Percentiles rank a stretch among this genome's conserved stretches.
These are phyloP conservation scores for Pichia deserticola DNA, from an alignment of 805 yeast species.

Conservation along the genomic window DNA sequence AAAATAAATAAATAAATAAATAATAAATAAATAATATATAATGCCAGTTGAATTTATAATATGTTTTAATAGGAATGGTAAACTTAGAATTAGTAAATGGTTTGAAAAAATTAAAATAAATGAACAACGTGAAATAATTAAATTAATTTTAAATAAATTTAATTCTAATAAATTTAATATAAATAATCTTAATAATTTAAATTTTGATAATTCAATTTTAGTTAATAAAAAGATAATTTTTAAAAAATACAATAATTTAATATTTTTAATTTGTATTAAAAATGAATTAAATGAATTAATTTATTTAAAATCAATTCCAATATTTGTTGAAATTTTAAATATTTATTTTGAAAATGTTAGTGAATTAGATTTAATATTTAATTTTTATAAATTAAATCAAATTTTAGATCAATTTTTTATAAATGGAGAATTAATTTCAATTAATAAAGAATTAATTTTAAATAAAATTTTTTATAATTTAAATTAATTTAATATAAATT, in stretches of 20 bases:
- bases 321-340: constrained; percentile 84
- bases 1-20: no score
- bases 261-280: constrained; percentile 68
- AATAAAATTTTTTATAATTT: no score
- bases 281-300: constrained; percentile 49
- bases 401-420: constrained; percentile 81
- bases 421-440: constrained; percentile 88
- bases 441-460: constrained; percentile 63
- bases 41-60: constrained; percentile 50
- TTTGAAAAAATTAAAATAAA: constrained; percentile 33
- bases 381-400: constrained; percentile 75
- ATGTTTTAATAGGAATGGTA: constrained; percentile 91
- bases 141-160: constrained; percentile 40
- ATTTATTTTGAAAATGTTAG: constrained; percentile 84
- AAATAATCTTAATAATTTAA: constrained; percentile 11
- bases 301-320: constrained; percentile 76
- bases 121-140: constrained; percentile 47
- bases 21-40: no score
- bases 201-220: constrained; percentile 42
- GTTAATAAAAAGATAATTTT: constrained; percentile 70
- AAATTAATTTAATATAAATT: no score
- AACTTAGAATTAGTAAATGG: constrained; percentile 80
- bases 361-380: constrained; percentile 88
- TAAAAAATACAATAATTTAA: constrained; percentile 86
- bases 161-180: constrained; percentile 48